phyloP scores from a whole-genome alignment of 345 rosid species.

The Syzygium jambos region DNA sequence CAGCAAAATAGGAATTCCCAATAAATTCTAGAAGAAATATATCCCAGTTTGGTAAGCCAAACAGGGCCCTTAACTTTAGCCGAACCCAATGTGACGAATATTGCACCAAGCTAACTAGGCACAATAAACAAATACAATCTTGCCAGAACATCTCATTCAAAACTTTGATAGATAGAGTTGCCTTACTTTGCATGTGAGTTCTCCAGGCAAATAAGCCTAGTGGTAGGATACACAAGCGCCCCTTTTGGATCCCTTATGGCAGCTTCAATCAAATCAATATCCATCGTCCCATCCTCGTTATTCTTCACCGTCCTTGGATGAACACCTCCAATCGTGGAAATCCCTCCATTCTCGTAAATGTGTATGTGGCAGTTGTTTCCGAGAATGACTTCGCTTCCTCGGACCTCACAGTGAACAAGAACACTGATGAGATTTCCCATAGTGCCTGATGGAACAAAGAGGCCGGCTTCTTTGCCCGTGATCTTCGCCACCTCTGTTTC shows the following conservation, averaged over 20 bases:
- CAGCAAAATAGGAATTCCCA: not conserved
- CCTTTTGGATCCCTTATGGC: slow-evolving; percentile 65
- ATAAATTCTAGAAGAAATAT: not conserved
- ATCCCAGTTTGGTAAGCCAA: not conserved
- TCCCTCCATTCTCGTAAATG: slow-evolving; percentile 79
- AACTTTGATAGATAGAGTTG: not conserved
- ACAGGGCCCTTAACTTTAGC: not conserved
- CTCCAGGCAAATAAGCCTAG: slow-evolving; percentile 90
- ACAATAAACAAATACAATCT: not conserved
- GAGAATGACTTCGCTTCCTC: slow-evolving; percentile 95
- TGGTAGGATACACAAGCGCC: slow-evolving; percentile 68
- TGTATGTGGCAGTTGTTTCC: slow-evolving; percentile 81
- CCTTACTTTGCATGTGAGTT: slow-evolving; percentile 88
- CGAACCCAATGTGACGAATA: not conserved
- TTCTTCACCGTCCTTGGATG: slow-evolving; percentile 80
- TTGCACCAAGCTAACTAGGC: not conserved
- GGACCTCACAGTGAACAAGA: slow-evolving; percentile 72
- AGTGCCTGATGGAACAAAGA: slow-evolving; percentile 90
- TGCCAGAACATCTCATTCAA: not conserved
- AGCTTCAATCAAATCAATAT: slow-evolving; percentile 59
- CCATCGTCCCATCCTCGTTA: slow-evolving; percentile 78
- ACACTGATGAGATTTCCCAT: slow-evolving; percentile 95
- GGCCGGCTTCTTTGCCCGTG: slow-evolving; percentile 77
- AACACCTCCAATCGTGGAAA: slow-evolving; percentile 83
- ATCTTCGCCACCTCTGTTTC: slow-evolving; percentile 70